Percentiles rank a stretch among this genome's conserved stretches.
These are phyloP conservation scores for Pelargonium citronellum DNA, from an alignment of 441 rosid genomes.

Conservation along the genomic window DNA sequence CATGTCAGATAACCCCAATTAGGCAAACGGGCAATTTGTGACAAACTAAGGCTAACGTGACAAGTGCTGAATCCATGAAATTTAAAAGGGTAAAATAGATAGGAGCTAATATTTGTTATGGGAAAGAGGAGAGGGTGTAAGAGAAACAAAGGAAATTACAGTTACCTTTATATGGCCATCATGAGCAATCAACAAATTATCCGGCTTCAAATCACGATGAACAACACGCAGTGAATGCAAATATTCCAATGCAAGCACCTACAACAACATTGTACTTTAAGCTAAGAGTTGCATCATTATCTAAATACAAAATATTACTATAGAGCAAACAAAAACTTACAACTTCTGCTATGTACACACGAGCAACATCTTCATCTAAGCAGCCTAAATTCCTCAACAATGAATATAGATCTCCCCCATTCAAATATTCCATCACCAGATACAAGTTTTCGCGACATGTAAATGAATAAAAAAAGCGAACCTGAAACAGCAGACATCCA, in stretches of 20 bases:
- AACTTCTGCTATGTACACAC: conserved; percentile 96
- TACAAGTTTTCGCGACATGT: conserved; percentile 96
- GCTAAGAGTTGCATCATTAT: conserved; percentile 13
- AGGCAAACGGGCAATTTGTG: not conserved
- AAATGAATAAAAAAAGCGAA: conserved; percentile 98
- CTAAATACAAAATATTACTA: not conserved
- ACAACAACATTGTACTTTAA: conserved; percentile 1
- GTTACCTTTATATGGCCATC: conserved; percentile 99
- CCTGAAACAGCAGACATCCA: conserved; percentile 47
- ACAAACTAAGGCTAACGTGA: not conserved
- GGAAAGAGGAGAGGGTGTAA: not conserved
- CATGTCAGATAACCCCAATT: too few relatives aligned
- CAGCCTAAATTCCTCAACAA: conserved; percentile 93
- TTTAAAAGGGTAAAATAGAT: not conserved
- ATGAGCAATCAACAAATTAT: conserved; percentile 96
- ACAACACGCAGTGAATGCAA: conserved; percentile 88
- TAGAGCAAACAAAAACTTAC: conserved; percentile 42
- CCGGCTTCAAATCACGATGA: conserved; percentile 99
- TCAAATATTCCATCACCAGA: conserved; percentile 99
- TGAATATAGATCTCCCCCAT: conserved; percentile 97
- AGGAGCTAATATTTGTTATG: not conserved
- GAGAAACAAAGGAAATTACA: conserved; percentile 8
- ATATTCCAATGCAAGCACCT: conserved; percentile 98
- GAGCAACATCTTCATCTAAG: conserved; percentile 94
- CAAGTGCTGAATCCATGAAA: not conserved